These are phyloP conservation scores for Sugiyamaella neomexicana DNA, from an alignment of 1,139 yeast genomes.

Conservation along the genomic window DNA sequence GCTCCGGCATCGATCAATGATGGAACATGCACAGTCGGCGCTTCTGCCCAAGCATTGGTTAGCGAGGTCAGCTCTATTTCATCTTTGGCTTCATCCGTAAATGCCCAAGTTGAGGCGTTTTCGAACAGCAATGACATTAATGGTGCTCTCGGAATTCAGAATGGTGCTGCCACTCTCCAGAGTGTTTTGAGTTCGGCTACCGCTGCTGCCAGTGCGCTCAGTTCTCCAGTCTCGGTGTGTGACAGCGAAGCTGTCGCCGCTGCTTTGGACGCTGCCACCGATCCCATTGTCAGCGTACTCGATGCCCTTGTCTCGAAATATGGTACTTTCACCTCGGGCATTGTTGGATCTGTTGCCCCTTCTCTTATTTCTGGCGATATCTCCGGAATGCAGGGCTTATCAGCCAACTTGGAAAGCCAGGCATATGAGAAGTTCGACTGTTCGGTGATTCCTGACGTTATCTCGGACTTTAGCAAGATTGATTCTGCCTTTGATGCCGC, in stretches of 20 bases:
- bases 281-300: conserved; percentile 9
- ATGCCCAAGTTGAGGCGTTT: conserved; percentile 1
- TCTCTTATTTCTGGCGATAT: conserved; percentile 2
- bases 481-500: conserved; percentile 12
- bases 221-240: conserved; percentile 5
- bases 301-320: conserved; percentile 5
- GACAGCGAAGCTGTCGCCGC: conserved; percentile 15
- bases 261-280: conserved; percentile 4
- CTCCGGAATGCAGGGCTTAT: conserved; percentile 7
- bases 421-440: conserved; percentile 17
- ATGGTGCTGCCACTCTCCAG: not conserved
- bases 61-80: not conserved
- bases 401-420: conserved; percentile 14
- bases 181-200: conserved; percentile 11
- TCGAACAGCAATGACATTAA: not conserved
- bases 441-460: not conserved
- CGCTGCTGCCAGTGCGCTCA: conserved; percentile 12
- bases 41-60: not conserved
- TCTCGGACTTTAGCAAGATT: conserved; percentile 8
- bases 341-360: conserved; percentile 6
- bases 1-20: not conserved
- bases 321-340: not conserved
- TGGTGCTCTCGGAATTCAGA: conserved; percentile 12
- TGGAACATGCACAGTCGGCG: conserved; percentile 1
- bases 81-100: not conserved